These are phyloP conservation scores for Rhizophagus clarus DNA, from an alignment of 192 early-diverging fungal species.

Conservation along the genomic window DNA sequence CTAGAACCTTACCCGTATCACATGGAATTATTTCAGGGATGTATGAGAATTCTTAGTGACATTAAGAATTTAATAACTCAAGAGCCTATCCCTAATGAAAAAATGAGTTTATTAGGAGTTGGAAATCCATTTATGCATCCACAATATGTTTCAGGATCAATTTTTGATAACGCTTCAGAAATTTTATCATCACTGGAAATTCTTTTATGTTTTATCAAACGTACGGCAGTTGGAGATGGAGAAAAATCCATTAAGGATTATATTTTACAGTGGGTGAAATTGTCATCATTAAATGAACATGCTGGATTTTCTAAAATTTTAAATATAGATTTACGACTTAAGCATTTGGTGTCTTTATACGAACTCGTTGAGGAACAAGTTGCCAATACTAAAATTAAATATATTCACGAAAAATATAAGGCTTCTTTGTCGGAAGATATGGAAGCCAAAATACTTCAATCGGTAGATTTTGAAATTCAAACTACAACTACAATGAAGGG, in stretches of 20 bases:
- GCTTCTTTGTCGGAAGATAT: too few relatives aligned
- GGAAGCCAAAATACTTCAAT: too few relatives aligned
- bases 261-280: slow-evolving; percentile 21
- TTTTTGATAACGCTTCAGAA: slow-evolving; percentile 15
- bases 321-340: not conserved
- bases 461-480: too few relatives aligned
- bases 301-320: not conserved
- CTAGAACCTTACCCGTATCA: slow-evolving; percentile 30
- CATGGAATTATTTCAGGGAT: slow-evolving; percentile 29
- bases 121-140: not conserved
- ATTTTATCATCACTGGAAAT: slow-evolving; percentile 32
- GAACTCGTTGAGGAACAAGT: slow-evolving; percentile 2
- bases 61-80: slow-evolving; percentile 28
- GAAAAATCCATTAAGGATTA: slow-evolving; percentile 29
- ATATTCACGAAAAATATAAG: not conserved
- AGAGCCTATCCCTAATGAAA: slow-evolving; percentile 8
- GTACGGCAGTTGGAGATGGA: slow-evolving; percentile 8
- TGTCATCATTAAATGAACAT: slow-evolving; percentile 6
- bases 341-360: slow-evolving; percentile 22
- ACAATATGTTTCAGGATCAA: not conserved
- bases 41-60: slow-evolving; percentile 21
- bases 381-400: not conserved
- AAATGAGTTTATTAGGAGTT: slow-evolving; percentile 3
- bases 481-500: too few relatives aligned
- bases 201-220: slow-evolving; percentile 35